Conservation (phyloP, 2,329 filamentous ascomycete species). For the Stylonectria norvegica region DNA sequence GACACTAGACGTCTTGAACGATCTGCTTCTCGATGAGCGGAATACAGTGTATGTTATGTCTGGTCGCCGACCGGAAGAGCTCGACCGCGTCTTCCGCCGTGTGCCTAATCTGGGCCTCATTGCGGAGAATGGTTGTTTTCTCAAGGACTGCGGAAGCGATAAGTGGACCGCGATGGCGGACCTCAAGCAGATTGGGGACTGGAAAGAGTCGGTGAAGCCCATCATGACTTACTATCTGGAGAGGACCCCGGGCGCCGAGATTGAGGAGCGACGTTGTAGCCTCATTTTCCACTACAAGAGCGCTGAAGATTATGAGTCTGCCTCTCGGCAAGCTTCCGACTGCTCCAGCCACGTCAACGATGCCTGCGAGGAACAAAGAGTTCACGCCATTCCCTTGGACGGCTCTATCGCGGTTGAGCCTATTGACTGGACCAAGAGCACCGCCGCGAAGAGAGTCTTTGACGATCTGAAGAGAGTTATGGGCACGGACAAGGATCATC, state of each 20-base stretch:
- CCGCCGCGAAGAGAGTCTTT: conserved; percentile 73
- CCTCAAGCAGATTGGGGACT: conserved; percentile 63
- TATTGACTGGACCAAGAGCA: conserved; percentile 81
- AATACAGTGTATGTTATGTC: conserved; percentile 96
- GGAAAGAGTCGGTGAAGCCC: conserved; percentile 79
- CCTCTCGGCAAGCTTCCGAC: conserved; percentile 77
- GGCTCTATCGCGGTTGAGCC: conserved; percentile 82
- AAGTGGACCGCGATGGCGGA: conserved; percentile 79
- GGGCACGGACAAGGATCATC: conserved; percentile 26
- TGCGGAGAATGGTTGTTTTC: conserved; percentile 90
- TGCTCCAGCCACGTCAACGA: conserved; percentile 95
- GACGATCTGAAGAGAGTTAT: conserved; percentile 49
- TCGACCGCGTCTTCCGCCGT: conserved; percentile 79
- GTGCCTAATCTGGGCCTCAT: conserved; percentile 84
- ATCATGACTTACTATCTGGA: conserved; percentile 90
- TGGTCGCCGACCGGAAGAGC: conserved; percentile 78
- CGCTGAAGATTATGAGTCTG: conserved; percentile 71
- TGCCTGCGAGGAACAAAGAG: conserved; percentile 75
- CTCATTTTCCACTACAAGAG: conserved; percentile 87
- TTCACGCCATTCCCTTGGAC: conserved; percentile 79
- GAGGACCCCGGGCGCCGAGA: conserved; percentile 79
- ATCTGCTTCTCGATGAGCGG: conserved; percentile 72
- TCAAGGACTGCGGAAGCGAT: conserved; percentile 65
- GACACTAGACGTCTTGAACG: conserved; percentile 77
- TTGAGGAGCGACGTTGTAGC: conserved; percentile 90